Base-by-base conservation (phyloP, 192 early-diverging fungal genomes). In the Gaertneriomyces sp. region DNA sequence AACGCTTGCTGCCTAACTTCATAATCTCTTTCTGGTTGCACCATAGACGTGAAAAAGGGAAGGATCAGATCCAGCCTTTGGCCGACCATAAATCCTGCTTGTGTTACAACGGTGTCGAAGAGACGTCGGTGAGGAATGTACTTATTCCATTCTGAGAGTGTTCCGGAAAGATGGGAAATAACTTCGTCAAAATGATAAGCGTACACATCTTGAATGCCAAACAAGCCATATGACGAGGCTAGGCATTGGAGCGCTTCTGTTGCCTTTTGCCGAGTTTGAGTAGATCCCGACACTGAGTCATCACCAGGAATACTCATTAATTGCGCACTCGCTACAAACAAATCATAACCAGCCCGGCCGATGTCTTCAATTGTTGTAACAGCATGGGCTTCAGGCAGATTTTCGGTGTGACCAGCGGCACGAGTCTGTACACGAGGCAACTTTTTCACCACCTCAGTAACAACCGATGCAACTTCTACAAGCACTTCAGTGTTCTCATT, bases 1-100 rank as follows among this genome's bases (percentile, higher is more conserved):
- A 81, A 60, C 11, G 65, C 58, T 76, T 70, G 66, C 45, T 81
- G 53, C 8, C 83, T 43, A 3, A 84, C 62, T 67, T 85, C 81
- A 7, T 66, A 16, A 19, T 85, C 83, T 45, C 62, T 66, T 9
- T 78, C 73, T 19, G 49, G 43, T 19, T 45, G 60, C n/a, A 60
- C 38, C 47, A 63, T 42, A 0, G 16, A 9, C 14, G 54, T 52
- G 19, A 84, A 65, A n/a, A 81, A 38, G 33, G 65, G 63, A 19
- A 84, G 17, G 11, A 83, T 45, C 4, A 61, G 4, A 25, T 81
- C 67, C 50, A 83, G 38, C n/a, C 60, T 42, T 42, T 59, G 46
- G 8, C 76, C 81, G 42, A 78, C 65, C 45, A 52, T 33, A 6
- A 53, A 39, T 10, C 72, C 74, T 11, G 76, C 47, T 57, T 64